Conservation (phyloP, 192 early-diverging fungal genomes). For the Phlyctochytrium arcticum region DNA sequence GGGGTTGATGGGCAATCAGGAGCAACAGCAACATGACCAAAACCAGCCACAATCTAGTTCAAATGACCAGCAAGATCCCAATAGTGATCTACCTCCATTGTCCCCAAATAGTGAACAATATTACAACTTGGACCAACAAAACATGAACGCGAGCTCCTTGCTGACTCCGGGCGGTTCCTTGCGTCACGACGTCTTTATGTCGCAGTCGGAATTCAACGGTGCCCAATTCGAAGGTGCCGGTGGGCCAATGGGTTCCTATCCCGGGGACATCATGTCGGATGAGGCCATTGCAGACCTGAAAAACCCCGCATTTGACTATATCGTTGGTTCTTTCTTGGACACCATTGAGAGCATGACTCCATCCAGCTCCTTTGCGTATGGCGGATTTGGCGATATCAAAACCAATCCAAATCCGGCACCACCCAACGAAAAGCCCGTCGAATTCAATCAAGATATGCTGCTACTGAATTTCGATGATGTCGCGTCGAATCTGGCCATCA, state of each 20-base stretch:
- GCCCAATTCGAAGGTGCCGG: not conserved
- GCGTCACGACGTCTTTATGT: slow-evolving; percentile 5
- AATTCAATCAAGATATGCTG: slow-evolving; percentile 42
- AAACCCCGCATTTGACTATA: slow-evolving; percentile 36
- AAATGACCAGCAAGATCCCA: not conserved
- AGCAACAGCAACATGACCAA: not conserved
- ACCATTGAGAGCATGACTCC: slow-evolving; percentile 30
- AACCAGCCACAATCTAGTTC: not conserved
- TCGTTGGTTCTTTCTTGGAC: slow-evolving; percentile 42
- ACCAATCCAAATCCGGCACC: not conserved
- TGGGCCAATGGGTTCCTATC: too few relatives aligned
- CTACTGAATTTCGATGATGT: slow-evolving; percentile 31
- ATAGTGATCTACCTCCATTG: not conserved
- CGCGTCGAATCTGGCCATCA: slow-evolving; percentile 12
- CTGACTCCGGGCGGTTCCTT: slow-evolving; percentile 17
- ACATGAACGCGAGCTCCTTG: not conserved
- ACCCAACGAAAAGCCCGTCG: slow-evolving; percentile 8
- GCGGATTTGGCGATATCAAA: slow-evolving; percentile 16
- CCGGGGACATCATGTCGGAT: not conserved
- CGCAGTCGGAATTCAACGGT: not conserved
- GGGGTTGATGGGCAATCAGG: too few relatives aligned
- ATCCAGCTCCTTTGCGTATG: not conserved
- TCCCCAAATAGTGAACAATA: slow-evolving; percentile 12
- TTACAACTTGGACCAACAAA: not conserved
- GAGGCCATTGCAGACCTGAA: slow-evolving; percentile 5